Conservation (phyloP, 345 rosid species). For the Populus alba region DNA sequence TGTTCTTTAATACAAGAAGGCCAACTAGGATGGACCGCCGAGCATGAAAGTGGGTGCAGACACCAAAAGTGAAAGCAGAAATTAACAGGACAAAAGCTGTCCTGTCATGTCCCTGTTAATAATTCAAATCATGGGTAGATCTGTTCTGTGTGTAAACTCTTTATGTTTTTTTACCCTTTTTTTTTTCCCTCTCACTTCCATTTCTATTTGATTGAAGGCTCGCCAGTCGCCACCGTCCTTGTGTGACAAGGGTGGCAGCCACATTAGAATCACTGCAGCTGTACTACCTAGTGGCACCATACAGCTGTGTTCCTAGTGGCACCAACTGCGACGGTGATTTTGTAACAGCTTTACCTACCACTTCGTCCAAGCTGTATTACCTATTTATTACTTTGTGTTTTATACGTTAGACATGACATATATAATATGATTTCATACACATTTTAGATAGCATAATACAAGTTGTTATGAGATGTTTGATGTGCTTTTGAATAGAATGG, state of each 20-base stretch:
- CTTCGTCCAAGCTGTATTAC: constrained; percentile 2
- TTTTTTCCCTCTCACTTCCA: too few species aligned
- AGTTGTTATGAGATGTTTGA: too few species aligned
- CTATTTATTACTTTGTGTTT: too few species aligned
- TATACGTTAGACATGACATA: too few species aligned
- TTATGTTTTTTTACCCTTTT: too few species aligned
- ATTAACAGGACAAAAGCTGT: neutral
- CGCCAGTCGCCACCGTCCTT: neutral
- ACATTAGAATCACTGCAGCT: neutral
- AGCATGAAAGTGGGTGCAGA: neutral
- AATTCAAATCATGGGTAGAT: neutral
- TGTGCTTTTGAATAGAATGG: too few species aligned
- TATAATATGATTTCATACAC: too few species aligned
- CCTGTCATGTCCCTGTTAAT: neutral
- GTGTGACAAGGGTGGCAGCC: neutral
- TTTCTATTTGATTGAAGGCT: neutral
- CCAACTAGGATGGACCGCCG: neutral
- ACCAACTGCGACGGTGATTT: neutral
- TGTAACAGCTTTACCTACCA: neutral
- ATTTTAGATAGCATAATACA: too few species aligned
- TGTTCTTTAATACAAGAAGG: neutral
- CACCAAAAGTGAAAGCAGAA: neutral
- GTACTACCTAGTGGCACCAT: constrained; percentile 1
- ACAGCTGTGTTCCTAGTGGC: constrained; percentile 7
- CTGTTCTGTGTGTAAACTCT: neutral